Evolutionary conservation across 257 asterid genomes (phyloP).

Genomic region (Solanum chiquidenum): DNA sequence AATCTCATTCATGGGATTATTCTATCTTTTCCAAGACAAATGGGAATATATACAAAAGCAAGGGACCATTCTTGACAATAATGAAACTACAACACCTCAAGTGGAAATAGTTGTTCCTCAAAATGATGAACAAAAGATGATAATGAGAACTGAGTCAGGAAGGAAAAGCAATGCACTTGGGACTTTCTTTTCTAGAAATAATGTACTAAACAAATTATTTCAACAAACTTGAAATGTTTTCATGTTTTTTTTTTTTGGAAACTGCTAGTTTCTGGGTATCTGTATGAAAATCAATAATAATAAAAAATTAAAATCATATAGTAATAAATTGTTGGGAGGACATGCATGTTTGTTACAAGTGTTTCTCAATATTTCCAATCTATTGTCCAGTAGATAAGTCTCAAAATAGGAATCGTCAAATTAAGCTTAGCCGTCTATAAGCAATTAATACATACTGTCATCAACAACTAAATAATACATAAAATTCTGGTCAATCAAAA

Average conservation of each 20-base stretch:
- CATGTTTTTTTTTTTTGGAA: background rate
- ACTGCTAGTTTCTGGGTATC: background rate
- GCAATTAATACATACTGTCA: no score
- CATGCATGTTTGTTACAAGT: no score
- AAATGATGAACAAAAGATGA: background rate
- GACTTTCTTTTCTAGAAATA: conserved; percentile 48
- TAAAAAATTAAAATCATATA: no score
- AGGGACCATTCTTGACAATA: conserved; percentile 17
- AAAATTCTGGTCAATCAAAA: no score
- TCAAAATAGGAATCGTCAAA: no score
- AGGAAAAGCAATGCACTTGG: conserved; percentile 78
- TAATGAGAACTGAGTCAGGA: conserved; percentile 19
- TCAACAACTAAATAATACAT: no score
- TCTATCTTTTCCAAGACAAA: conserved; percentile 76
- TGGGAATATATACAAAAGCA: conserved; percentile 71
- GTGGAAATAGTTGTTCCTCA: conserved; percentile 7
- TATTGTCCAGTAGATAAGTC: no score
- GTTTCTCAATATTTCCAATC: no score
- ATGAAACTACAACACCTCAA: background rate
- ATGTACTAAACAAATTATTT: conserved; percentile 61
- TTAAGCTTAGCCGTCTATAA: no score
- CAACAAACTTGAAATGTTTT: conserved; percentile 39
- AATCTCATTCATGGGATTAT: conserved; percentile 53
- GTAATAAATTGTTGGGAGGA: no score
- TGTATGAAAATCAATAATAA: no score